These are phyloP conservation scores for Penicillium daleae DNA, from an alignment of 495 filamentous ascomycete species.

Conservation along the genomic window DNA sequence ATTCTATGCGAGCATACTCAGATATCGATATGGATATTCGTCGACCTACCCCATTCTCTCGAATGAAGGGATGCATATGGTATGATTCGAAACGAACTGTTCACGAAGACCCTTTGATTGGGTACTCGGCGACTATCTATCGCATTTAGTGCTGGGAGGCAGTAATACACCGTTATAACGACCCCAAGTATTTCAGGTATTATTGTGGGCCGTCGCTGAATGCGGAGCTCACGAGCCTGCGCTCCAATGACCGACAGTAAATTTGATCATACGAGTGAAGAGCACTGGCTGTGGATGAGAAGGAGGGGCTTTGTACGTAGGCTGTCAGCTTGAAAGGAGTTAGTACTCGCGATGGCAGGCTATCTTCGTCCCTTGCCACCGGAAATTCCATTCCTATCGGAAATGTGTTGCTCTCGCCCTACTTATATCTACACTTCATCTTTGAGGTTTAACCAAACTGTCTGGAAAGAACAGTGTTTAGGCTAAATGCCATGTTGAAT, in stretches of 20 bases:
- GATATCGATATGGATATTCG: background rate
- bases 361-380: no score
- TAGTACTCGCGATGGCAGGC: background rate
- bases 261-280: background rate
- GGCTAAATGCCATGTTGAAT: background rate
- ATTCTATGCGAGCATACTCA: background rate
- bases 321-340: background rate
- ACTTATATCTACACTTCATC: background rate
- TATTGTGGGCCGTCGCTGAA: background rate
- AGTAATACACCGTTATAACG: background rate
- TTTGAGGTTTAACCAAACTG: background rate
- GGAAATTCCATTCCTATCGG: no score
- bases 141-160: no score
- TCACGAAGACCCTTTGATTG: no score
- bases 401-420: background rate
- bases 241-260: background rate
- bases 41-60: background rate
- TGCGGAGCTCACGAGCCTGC: background rate
- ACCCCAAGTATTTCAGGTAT: background rate
- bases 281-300: background rate
- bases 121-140: no score
- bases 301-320: background rate
- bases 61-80: background rate
- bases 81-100: background rate
- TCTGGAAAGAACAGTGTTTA: background rate